Evolutionary conservation across 1,284 basidiomycete species (phyloP).

Genomic region (Mycosarcoma maydis): DNA sequence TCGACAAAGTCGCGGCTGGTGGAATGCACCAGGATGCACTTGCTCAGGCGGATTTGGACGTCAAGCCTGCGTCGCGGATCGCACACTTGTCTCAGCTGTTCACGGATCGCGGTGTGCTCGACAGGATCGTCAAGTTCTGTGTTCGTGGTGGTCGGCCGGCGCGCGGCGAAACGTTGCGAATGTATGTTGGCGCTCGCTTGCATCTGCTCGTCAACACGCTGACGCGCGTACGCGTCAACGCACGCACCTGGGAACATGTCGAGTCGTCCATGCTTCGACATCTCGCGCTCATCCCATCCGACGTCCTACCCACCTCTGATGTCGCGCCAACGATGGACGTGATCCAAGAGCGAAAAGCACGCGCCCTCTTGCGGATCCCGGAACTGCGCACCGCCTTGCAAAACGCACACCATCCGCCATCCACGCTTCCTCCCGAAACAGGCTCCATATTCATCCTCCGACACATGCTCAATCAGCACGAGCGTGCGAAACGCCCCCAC

Average conservation of each 20-base stretch:
- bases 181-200: constrained; percentile 9
- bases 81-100: not conserved
- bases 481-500: not conserved
- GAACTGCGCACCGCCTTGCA: not conserved
- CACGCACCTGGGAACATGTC: constrained; percentile 21
- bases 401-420: not conserved
- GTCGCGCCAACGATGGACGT: constrained; percentile 11
- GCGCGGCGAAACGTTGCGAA: constrained; percentile 2
- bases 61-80: not conserved
- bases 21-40: no score
- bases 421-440: constrained; percentile 7
- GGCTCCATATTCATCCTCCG: constrained; percentile 30
- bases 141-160: constrained; percentile 16
- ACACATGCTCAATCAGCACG: constrained; percentile 17
- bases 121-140: constrained; percentile 11
- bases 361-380: constrained; percentile 7
- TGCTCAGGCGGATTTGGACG: not conserved
- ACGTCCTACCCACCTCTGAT: constrained; percentile 8
- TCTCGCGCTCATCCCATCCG: constrained; percentile 12
- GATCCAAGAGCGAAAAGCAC: constrained; percentile 8
- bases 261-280: constrained; percentile 16
- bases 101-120: constrained; percentile 2
- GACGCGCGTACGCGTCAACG: constrained; percentile 6
- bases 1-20: no score
- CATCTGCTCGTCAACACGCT: constrained; percentile 11